Conservation (phyloP, 1,284 basidiomycete genomes). For the Austroboletus niveus region DNA sequence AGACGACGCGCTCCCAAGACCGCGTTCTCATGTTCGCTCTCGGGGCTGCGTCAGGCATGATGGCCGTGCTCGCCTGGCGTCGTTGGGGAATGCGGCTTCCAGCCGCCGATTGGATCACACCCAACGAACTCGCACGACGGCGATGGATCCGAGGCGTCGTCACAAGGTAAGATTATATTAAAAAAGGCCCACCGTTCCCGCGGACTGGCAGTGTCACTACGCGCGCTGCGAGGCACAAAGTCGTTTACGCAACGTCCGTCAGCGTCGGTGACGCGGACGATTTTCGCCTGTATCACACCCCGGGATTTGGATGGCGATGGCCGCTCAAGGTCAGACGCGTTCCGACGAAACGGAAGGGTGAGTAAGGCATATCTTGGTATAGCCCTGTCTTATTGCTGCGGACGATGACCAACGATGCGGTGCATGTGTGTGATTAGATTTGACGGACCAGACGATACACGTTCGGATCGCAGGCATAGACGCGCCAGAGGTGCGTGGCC, state of each 20-base stretch:
- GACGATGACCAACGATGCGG: background rate
- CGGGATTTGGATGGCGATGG: constrained; percentile 68
- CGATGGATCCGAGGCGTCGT: constrained; percentile 73
- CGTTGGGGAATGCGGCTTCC: constrained; percentile 60
- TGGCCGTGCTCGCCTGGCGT: constrained; percentile 41
- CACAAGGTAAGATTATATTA: constrained; percentile 52
- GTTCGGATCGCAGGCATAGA: constrained; percentile 87
- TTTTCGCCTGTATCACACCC: constrained; percentile 83
- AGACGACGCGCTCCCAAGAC: too few species aligned
- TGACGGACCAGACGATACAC: constrained; percentile 77
- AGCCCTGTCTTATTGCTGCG: background rate
- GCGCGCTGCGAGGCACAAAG: background rate
- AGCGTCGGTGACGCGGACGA: constrained; percentile 85
- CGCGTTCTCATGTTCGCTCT: constrained; percentile 35
- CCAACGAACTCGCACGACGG: constrained; percentile 50
- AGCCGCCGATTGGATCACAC: constrained; percentile 65
- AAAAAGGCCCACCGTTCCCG: background rate
- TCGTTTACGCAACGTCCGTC: background rate
- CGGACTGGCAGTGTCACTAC: background rate
- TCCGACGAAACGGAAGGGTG: constrained; percentile 63
- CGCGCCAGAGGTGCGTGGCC: constrained; percentile 74
- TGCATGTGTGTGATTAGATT: constrained; percentile 39
- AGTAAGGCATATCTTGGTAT: background rate
- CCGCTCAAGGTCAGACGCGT: constrained; percentile 68
- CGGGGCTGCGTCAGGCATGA: constrained; percentile 44